Percentiles rank a stretch among this genome's conserved stretches.
phyloP scores from a whole-genome alignment of 768 basidiomycete species.

The Suillus tomentosus region DNA sequence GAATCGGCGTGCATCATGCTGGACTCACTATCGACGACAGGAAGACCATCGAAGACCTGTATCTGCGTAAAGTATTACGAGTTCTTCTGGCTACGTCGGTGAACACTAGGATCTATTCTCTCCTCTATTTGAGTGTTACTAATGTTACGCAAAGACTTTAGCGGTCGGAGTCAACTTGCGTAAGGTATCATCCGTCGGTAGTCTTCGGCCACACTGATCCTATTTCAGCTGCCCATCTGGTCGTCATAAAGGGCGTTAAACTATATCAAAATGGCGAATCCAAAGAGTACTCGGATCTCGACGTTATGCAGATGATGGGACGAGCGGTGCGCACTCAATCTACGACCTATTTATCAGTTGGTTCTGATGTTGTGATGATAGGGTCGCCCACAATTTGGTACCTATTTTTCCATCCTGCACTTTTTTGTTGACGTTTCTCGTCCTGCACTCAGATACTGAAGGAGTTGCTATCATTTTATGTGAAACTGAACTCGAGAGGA shows the following conservation, averaged over 20 bases:
- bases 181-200: constrained; percentile 37
- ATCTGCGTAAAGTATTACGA: constrained; percentile 59
- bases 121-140: constrained; percentile 11
- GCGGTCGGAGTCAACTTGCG: constrained; percentile 97
- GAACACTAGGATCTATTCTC: constrained; percentile 25
- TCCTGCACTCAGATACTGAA: constrained; percentile 61
- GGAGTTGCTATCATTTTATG: constrained; percentile 86
- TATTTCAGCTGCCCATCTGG: constrained; percentile 80
- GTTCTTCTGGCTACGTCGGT: constrained; percentile 86
- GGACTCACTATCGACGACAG: constrained; percentile 79
- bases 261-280: constrained; percentile 69
- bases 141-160: constrained; percentile 61
- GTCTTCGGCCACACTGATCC: constrained; percentile 7
- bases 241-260: constrained; percentile 90
- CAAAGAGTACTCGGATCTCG: constrained; percentile 88
- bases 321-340: constrained; percentile 62
- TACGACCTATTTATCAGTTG: not conserved
- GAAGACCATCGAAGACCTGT: constrained; percentile 71
- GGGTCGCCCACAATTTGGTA: constrained; percentile 92
- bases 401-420: constrained; percentile 9
- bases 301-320: constrained; percentile 96
- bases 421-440: constrained; percentile 7
- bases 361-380: constrained; percentile 28
- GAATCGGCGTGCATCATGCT: constrained; percentile 92
- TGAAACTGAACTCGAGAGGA: constrained; percentile 66